These are phyloP conservation scores for Cylindrodendrum hubeiense DNA, from an alignment of 2,329 filamentous ascomycete species.

Conservation along the genomic window DNA sequence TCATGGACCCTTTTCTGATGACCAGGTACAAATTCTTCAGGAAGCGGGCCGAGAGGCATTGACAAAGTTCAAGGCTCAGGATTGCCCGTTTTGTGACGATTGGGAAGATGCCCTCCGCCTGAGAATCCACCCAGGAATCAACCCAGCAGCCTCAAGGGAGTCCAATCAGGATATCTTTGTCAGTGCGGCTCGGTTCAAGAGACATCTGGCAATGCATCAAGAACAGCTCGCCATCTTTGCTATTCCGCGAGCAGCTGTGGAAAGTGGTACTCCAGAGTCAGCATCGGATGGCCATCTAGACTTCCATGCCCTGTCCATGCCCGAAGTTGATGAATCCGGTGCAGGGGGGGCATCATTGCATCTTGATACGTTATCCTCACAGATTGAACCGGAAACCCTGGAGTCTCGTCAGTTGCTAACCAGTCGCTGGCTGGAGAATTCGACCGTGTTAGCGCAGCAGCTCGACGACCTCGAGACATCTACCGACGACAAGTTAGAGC, in stretches of 20 bases:
- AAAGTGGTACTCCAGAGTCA: background rate
- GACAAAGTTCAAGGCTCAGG: background rate
- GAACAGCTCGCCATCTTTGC: slow-evolving; percentile 16
- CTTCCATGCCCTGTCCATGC: background rate
- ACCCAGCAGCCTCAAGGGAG: background rate
- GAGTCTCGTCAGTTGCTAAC: no score
- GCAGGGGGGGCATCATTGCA: background rate
- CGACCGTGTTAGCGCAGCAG: no score
- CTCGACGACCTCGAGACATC: no score
- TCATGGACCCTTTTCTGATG: slow-evolving; percentile 3
- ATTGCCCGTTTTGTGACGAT: slow-evolving; percentile 14
- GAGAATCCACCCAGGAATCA: background rate
- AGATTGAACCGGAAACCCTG: no score
- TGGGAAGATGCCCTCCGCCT: background rate
- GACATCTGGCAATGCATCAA: slow-evolving; percentile 9
- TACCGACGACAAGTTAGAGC: no score
- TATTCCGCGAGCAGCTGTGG: background rate
- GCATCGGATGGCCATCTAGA: background rate
- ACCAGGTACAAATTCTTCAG: background rate
- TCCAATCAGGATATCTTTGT: background rate
- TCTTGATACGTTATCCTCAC: no score
- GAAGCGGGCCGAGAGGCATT: background rate
- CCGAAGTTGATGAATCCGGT: background rate
- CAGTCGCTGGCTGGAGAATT: no score
- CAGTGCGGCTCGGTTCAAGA: slow-evolving; percentile 3